Base-by-base conservation (phyloP, 805 yeast genomes). In the Clavispora fructus region DNA sequence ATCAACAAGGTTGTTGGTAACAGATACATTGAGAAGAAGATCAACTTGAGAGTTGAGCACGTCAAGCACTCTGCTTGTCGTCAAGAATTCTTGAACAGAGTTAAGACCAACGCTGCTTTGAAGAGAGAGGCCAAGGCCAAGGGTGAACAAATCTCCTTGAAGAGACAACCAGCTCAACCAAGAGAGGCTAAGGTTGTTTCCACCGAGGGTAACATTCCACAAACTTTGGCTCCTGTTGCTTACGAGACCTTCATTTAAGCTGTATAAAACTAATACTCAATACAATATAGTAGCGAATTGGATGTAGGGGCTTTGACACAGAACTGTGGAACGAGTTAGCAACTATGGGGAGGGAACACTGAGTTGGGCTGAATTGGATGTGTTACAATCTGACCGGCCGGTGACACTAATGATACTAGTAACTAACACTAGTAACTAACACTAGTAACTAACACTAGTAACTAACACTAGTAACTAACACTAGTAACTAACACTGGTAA, bases 31-130 rank as follows among this genome's bases (percentile, higher is more conserved):
- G 98, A 94, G 83, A 94, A 94, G 87, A 92, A 97, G 80, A 84
- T 94, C 70, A 91, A 90, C 88, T 80, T 94, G 75, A 92, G 97
- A 81, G 85, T 94, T 71, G 99, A 94, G 84, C 99, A 94, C 81
- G 80, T 94, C 71, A 91, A 90, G 82, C 99, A 94, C 89, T 94
- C 99, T 71, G 92, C 92, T 81, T 94, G 98, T 85, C 92, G 99
- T 82, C 87, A 87, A 76, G 98, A 94, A 80, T 94, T 94, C 79
- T 83, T 94, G 78, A 86, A 87, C 85, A 90, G 99, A 83, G 99
- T 94, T 70, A 92, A 91, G 84, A 73, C 84, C 71, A 94, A 92
- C 79, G 97, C 96, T 74, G 94, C 88, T 64, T 82, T 81, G 81
- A 86, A 84, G 80, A 75, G 74, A 65, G 98, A 87, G 77, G 99